Evolutionary conservation across 1,284 basidiomycete species (phyloP), one percentile per base, ranked within the genome.

Genomic region (Kwoniella shivajii): DNA sequence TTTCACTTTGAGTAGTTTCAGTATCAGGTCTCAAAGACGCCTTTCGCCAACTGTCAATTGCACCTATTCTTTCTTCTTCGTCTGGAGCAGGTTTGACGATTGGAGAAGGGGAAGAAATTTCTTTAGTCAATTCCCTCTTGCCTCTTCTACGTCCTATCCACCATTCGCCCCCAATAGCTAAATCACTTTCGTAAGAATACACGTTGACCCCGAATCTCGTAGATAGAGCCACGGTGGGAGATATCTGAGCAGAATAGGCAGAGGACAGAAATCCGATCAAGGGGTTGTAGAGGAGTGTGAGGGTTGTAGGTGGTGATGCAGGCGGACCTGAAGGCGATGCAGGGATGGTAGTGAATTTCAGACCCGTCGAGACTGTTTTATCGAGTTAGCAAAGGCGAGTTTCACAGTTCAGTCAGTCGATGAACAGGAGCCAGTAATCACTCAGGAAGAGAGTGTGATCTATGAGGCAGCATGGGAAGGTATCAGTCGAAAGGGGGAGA

Each of bases 201-300:
- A 95, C 85, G 69, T 99, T 99, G 78, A 98, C 93, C 71, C 97
- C 93, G 73, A 95, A 98, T 16, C 95, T 84, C 2, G 92, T 90
- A 52, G 89, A 89, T 6, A 97, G 78, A 0, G 90, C 86, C n/a
- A 98, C 84, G 72, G 95, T 90, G 2, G 84, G 84, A 1, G 90
- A 89, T 26, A 93, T 87, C 48, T 88, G 86, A 0, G 94, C 92
- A 0, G 92, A 88, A 74, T 98, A 98, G 26, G 94, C 90, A 1
- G 88, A 84, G 3, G 91, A 91, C 29, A 98, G 82, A 71, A 97
- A 93, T 0, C 95, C 95, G 65, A 98, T 87, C 84, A 99, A 92
- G 1, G 95, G 95, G 75, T 97, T 98, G 74, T 97, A 90, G 10
- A 95, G 84, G 2, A 93, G 89, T 1, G 93, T 95, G 61, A 97